phyloP scores from a whole-genome alignment of 2,329 filamentous ascomycete genomes.

The Venturia nashicola region DNA sequence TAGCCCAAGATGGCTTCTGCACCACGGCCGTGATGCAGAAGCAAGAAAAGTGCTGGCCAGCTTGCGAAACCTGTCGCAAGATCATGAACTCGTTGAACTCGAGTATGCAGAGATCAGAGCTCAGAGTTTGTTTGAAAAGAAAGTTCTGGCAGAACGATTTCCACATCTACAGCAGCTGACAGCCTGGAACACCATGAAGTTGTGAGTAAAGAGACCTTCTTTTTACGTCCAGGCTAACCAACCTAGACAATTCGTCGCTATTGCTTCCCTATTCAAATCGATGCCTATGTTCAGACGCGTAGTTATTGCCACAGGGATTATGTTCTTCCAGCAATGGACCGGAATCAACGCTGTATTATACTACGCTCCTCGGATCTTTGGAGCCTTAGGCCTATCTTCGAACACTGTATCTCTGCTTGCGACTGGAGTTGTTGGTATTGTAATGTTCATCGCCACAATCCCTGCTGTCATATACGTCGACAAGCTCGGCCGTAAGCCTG shows the following conservation, averaged over 20 bases:
- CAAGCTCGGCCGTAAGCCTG: constrained; percentile 54
- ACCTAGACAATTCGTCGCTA: constrained; percentile 54
- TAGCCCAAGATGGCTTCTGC: constrained; percentile 62
- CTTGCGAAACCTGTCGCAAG: constrained; percentile 47
- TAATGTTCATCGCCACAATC: constrained; percentile 55
- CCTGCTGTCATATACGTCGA: constrained; percentile 63
- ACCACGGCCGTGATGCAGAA: constrained; percentile 57
- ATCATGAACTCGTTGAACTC: constrained; percentile 58
- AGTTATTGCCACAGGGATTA: constrained; percentile 42
- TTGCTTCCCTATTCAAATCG: constrained; percentile 50
- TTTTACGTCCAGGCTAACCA: constrained; percentile 20
- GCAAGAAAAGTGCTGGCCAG: constrained; percentile 49
- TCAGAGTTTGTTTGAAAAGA: constrained; percentile 65
- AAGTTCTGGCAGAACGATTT: constrained; percentile 53
- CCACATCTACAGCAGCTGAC: constrained; percentile 51
- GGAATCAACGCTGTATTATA: constrained; percentile 35
- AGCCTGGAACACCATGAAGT: constrained; percentile 41
- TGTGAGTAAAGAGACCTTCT: constrained; percentile 12
- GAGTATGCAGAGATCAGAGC: constrained; percentile 80
- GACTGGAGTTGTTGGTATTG: constrained; percentile 59
- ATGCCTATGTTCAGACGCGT: constrained; percentile 56
- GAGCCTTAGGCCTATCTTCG: constrained; percentile 29
- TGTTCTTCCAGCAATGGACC: constrained; percentile 41
- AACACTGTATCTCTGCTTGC: constrained; percentile 47
- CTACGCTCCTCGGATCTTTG: constrained; percentile 40